Evolutionary conservation across 768 basidiomycete genomes (phyloP), one percentile per base, ranked within the genome.

Genomic region (Butyriboletus loyo): DNA sequence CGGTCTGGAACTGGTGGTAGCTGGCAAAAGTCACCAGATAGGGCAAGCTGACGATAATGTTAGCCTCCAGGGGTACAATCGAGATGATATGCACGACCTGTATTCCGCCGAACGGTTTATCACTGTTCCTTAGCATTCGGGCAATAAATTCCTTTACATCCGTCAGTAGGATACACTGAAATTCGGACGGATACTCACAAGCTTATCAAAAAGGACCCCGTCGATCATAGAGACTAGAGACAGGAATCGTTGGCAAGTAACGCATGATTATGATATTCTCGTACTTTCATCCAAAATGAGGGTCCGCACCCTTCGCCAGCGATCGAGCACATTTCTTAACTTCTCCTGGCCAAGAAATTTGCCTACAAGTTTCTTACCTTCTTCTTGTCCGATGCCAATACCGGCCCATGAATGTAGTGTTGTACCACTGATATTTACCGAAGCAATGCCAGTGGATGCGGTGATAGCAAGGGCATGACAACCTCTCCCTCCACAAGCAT

Each of bases 1-100:
- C 77, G 69, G 31, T 72, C 74, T 13, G 79, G 75, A 0, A 95
- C 89, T 1, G 93, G 93, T 10, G 93, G 93, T 0, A 97, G 76
- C 67, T 97, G 92, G 64, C 84, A 94, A 67, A 95, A 95, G 65
- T 97, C 93, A 7, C 93, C 93, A 8, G 87, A 92, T 5, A 94
- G 72, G 31, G 89, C 77, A 47, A 94, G 80, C 87, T 93, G 53
- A n/a, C 17, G 25, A 50, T 10, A 17, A 17, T 15, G 35, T 54
- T 49, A 53, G 43, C 37, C 7, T 39, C 36, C 13, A 35, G 25
- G 30, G 32, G 36, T 10, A n/a, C 24, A 21, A n/a, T 27, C 2
- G 14, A 53, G 15, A 37, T 15, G 10, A 38, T n/a, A 49, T 49
- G 7, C n/a, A 53, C 6, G 37, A 87, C 88, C 76, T 94, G 92